Base-by-base conservation (phyloP, 768 basidiomycete species). In the Porpolomopsis calyptriformis region DNA sequence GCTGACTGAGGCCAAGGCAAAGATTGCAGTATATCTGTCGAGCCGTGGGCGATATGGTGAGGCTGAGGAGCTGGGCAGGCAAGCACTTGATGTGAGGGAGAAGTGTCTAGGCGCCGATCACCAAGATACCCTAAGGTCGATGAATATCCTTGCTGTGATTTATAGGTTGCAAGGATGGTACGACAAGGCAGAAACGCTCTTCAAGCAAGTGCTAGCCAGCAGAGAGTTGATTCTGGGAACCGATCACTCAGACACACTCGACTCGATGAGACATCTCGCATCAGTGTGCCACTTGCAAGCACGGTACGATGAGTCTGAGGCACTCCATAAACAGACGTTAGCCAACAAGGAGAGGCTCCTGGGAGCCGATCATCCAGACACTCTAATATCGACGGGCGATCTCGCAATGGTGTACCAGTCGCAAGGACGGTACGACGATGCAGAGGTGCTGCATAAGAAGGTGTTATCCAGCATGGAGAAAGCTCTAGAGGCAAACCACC, bases 1-100 rank as follows among this genome's bases (percentile, higher is more conserved):
- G 22, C 43, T 44, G 8, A 2, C 34, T 19, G 2, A 3, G 14
- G 43, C 33, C 12, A 44, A 9, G 7, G 4, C 7, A 3, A 14
- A 31, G 14, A 16, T 29, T 31, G 43, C 16, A 6, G 11, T 8
- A n/a, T 20, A 44, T 19, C 19, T 44, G 8, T 2, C 2, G 18
- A 35, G 33, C 14, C 27, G 33, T 2, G 43, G 26, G 2, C 29
- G 43, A 7, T 44, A 44, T 20, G 22, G 19, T 5, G 43, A 44
- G 29, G 43, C 43, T 10, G 27, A 16, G n/a, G 14, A 11, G 14
- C 19, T 44, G 14, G 10, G 24, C 20, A 14, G 35, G 38, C 68
- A 55, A 2, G 24, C 24, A 5, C 40, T 24, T 14, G 22, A 19
- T n/a, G 5, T 2, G 3, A 14, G 14, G 2, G 5, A 7, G 16